phyloP scores from a whole-genome alignment of 2,329 filamentous ascomycete genomes.

The Plectosphaerella plurivora region DNA sequence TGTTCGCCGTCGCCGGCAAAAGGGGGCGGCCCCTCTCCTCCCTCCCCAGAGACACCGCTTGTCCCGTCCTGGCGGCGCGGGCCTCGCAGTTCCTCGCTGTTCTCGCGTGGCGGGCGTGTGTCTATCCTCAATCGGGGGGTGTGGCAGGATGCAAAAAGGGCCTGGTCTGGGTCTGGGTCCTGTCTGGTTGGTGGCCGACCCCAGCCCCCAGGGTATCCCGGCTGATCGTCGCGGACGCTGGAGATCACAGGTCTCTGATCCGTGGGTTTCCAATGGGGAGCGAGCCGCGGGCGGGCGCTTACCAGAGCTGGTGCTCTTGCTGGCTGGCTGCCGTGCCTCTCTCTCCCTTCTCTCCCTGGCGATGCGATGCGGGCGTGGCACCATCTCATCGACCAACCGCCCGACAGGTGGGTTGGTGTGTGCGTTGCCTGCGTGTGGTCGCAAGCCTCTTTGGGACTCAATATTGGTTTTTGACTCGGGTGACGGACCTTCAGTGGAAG shows the following conservation, averaged over 20 bases:
- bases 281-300: neutral
- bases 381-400: too few relatives aligned
- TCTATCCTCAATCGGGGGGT: neutral
- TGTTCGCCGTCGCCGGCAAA: too few relatives aligned
- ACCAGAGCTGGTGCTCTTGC: neutral
- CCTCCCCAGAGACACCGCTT: neutral
- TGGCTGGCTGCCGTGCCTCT: neutral
- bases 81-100: neutral
- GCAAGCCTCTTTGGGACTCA: too few relatives aligned
- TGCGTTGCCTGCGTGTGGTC: too few relatives aligned
- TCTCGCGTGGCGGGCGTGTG: constrained; percentile 10
- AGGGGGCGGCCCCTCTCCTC: too few relatives aligned
- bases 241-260: constrained; percentile 14
- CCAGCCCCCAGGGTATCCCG: constrained; percentile 5
- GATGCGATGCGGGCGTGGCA: too few relatives aligned
- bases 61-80: neutral
- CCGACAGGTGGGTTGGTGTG: too few relatives aligned
- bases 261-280: constrained; percentile 5
- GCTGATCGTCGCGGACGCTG: constrained; percentile 15
- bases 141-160: neutral
- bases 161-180: too few relatives aligned
- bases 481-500: too few relatives aligned
- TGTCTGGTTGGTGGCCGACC: constrained; percentile 1
- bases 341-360: too few relatives aligned
- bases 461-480: too few relatives aligned